Evolutionary conservation across 768 basidiomycete species (phyloP), one percentile per base, ranked within the genome.

Genomic region (Phylloporus rhodoxanthus): DNA sequence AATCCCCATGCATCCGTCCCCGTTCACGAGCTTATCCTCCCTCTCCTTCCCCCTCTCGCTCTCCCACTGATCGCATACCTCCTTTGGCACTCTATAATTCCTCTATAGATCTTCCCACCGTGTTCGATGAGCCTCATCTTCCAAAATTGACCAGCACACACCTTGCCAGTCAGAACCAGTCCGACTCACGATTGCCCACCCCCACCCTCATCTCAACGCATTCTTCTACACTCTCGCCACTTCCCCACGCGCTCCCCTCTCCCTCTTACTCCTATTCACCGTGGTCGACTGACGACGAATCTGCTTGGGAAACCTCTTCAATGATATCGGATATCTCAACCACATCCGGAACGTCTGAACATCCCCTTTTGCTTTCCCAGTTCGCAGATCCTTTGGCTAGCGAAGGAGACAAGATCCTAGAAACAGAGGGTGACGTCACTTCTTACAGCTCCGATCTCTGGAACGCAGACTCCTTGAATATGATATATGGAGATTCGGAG

Each of bases 241-340:
- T 43, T 48, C 56, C 47, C 34, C 47, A 47, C 46, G 54, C 43
- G 30, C 50, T 53, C 34, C 53, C 54, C 17, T 48, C 57, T 15
- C 54, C 54, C 14, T 41, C 33, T 46, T 59, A 49, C 32, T 67
- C 63, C 11, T 43, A 71, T 49, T 85, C 85, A 0, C 77, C 84
- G 2, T 87, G 82, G 81, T 79, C 83, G 14, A 85, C 84, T 3
- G 86, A 88, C 50, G 87, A 86, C 55, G 85, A 88, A 50, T 87
- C 82, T 7, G 77, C 76, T 32, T 87, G 85, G 83, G 86, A 87
- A 53, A 80, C 83, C 3, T 80, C 79, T 28, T 88, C 86, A 15
- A 72, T 70, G 13, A 75, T 78, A 1, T 84, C 84, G 3, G 76
- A 81, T 8, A 72, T 77, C 8, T 83, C 84, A 14, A 80, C 79